A percentile compares a stretch with the other conserved stretches of the same genome.
Conservation (phyloP, 768 basidiomycete genomes). For the Hemileccinum rubropunctum region DNA sequence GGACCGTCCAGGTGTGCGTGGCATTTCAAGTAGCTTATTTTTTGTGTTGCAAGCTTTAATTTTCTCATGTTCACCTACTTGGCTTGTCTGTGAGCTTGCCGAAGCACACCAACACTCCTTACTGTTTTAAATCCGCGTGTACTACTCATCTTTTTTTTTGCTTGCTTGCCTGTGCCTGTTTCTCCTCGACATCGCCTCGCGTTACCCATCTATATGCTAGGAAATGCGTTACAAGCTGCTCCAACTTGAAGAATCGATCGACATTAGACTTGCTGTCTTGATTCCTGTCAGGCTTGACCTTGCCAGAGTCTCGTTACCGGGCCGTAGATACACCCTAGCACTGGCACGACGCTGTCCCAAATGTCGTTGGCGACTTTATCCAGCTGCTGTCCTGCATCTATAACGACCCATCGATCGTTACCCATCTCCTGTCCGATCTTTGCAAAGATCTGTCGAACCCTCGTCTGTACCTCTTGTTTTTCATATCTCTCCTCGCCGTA, state of each 20-base stretch:
- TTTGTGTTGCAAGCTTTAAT: conserved; percentile 9
- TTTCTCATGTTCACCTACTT: conserved; percentile 11
- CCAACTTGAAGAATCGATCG: conserved; percentile 6
- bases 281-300: not conserved
- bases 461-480: conserved; percentile 67
- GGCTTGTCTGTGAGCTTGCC: conserved; percentile 5
- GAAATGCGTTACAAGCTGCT: conserved; percentile 24
- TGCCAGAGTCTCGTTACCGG: conserved; percentile 56
- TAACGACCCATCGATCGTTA: conserved; percentile 46
- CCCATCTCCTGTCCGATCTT: conserved; percentile 53
- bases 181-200: conserved; percentile 9
- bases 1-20: conserved; percentile 19
- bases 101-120: conserved; percentile 10
- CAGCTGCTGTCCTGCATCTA: conserved; percentile 56
- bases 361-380: conserved; percentile 53
- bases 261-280: conserved; percentile 2
- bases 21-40: conserved; percentile 18
- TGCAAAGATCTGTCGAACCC: conserved; percentile 60
- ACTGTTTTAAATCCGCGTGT: conserved; percentile 8
- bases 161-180: conserved; percentile 12
- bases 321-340: conserved; percentile 35
- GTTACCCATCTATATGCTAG: conserved; percentile 24
- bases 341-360: conserved; percentile 49
- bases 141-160: conserved; percentile 1
- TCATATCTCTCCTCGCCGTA: conserved; percentile 91